A percentile compares a stretch with the other conserved stretches of the same genome.
Conservation (phyloP, 2,329 filamentous ascomycete genomes). For the Colletotrichum spaethianum region DNA sequence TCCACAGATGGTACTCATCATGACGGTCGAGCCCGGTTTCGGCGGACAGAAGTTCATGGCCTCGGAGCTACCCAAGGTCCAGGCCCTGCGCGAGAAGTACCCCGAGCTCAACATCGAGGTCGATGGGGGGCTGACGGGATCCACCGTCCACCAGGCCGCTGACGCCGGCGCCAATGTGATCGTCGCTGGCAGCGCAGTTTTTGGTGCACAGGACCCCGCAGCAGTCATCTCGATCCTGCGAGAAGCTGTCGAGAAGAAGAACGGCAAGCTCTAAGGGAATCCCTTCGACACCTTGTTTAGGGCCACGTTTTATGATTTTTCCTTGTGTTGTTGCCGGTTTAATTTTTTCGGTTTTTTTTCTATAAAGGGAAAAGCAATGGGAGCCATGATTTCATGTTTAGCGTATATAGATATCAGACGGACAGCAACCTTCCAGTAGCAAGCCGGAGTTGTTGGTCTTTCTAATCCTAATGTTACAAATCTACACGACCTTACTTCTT, state of each 20-base stretch:
- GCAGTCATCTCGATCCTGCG: slow-evolving; percentile 89
- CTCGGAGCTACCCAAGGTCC: slow-evolving; percentile 93
- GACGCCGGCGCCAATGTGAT: slow-evolving; percentile 98
- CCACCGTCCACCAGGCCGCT: slow-evolving; percentile 93
- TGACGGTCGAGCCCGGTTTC: slow-evolving; percentile 98
- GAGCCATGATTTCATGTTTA: slow-evolving; percentile 32
- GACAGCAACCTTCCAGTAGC: slow-evolving; percentile 13
- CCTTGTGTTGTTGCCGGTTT: slow-evolving; percentile 1
- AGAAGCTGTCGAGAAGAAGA: slow-evolving; percentile 79
- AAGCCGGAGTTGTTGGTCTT: slow-evolving; percentile 14
- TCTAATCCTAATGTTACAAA: slow-evolving; percentile 33
- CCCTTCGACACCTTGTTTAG: not conserved
- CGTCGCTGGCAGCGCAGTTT: slow-evolving; percentile 95
- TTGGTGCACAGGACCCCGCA: slow-evolving; percentile 89
- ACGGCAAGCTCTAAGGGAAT: slow-evolving; percentile 54
- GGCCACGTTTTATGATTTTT: slow-evolving; percentile 32
- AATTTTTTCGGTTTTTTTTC: not conserved
- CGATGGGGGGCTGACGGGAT: slow-evolving; percentile 89
- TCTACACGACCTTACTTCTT: slow-evolving; percentile 35
- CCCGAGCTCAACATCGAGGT: slow-evolving; percentile 97
- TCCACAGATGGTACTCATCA: slow-evolving; percentile 89
- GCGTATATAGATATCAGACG: slow-evolving; percentile 27
- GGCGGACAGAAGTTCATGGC: slow-evolving; percentile 99
- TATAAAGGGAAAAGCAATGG: slow-evolving; percentile 19
- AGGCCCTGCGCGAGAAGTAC: slow-evolving; percentile 85